These are phyloP conservation scores for Fragilaria radians DNA, from an alignment of 108 stramenopile genomes.

Conservation along the genomic window DNA sequence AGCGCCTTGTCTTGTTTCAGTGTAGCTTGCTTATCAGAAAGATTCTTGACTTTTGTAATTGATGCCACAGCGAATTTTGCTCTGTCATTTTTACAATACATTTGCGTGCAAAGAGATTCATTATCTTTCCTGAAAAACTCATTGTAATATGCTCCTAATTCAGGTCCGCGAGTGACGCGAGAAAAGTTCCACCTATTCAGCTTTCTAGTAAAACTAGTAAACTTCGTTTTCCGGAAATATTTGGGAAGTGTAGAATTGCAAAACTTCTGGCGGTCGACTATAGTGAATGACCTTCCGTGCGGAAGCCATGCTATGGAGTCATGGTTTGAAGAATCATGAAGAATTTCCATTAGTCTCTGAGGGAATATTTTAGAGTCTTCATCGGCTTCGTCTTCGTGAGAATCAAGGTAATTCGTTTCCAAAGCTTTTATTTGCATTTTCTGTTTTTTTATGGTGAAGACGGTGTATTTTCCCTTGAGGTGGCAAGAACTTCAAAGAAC, in stretches of 20 bases:
- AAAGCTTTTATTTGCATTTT: too few species aligned
- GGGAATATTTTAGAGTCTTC: slow-evolving; percentile 33
- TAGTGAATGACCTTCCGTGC: slow-evolving; percentile 59
- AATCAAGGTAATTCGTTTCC: not conserved
- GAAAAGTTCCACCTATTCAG: slow-evolving; percentile 74
- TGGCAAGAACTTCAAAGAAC: too few species aligned
- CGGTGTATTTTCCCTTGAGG: too few species aligned
- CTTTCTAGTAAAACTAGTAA: slow-evolving; percentile 66
- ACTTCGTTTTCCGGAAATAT: slow-evolving; percentile 66
- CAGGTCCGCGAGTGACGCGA: slow-evolving; percentile 58
- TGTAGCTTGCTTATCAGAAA: too few species aligned
- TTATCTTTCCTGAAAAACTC: slow-evolving; percentile 56
- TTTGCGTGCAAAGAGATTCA: slow-evolving; percentile 35
- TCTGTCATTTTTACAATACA: slow-evolving; percentile 52
- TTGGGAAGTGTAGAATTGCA: slow-evolving; percentile 50
- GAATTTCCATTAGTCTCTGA: slow-evolving; percentile 50
- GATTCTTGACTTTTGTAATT: too few species aligned
- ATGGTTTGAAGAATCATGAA: slow-evolving; percentile 31
- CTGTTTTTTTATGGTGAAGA: too few species aligned
- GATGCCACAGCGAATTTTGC: slow-evolving; percentile 38
- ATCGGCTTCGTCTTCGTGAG: not conserved
- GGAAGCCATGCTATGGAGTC: slow-evolving; percentile 60
- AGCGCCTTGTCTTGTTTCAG: too few species aligned
- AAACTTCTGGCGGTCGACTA: slow-evolving; percentile 55
- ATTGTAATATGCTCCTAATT: slow-evolving; percentile 70